These are phyloP conservation scores for Gliomastix tumulicola DNA, from an alignment of 2,329 filamentous ascomycete species.

Conservation along the genomic window DNA sequence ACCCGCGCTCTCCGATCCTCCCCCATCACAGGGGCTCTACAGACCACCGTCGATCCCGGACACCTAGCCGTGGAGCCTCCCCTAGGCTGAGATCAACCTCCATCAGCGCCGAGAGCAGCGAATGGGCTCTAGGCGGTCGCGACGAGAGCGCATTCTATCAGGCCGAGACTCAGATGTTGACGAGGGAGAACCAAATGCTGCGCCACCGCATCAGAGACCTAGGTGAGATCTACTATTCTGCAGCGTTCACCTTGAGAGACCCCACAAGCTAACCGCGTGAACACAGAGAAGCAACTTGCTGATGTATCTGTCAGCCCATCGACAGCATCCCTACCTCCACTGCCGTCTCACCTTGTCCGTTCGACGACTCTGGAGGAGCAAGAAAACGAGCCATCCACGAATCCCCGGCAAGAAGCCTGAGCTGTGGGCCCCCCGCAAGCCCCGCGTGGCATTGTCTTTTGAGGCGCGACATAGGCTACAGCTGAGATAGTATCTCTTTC, in stretches of 20 bases:
- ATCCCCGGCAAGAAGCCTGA: background rate
- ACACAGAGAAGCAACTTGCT: conserved; percentile 42
- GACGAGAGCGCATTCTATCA: conserved; percentile 77
- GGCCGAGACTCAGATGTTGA: conserved; percentile 71
- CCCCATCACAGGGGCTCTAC: conserved; percentile 48
- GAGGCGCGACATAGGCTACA: no score
- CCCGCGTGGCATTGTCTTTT: no score
- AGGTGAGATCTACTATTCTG: conserved; percentile 36
- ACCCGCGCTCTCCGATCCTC: conserved; percentile 43
- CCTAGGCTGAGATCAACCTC: conserved; percentile 50
- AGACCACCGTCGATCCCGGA: conserved; percentile 50
- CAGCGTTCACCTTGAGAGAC: background rate
- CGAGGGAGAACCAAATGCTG: conserved; percentile 78
- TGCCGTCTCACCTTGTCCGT: conserved; percentile 39
- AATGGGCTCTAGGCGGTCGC: conserved; percentile 56
- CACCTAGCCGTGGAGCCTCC: conserved; percentile 50
- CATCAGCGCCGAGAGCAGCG: conserved; percentile 51
- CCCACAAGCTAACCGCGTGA: background rate
- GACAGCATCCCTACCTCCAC: conserved; percentile 34
- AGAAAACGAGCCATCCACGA: conserved; percentile 15
- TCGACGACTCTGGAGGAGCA: conserved; percentile 38
- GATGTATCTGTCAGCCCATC: conserved; percentile 27
- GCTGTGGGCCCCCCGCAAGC: no score
- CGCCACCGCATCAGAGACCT: conserved; percentile 67
- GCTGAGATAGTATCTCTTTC: no score